Base-by-base conservation (phyloP, 1,284 basidiomycete species). In the Coniferiporia sulphurascens region DNA sequence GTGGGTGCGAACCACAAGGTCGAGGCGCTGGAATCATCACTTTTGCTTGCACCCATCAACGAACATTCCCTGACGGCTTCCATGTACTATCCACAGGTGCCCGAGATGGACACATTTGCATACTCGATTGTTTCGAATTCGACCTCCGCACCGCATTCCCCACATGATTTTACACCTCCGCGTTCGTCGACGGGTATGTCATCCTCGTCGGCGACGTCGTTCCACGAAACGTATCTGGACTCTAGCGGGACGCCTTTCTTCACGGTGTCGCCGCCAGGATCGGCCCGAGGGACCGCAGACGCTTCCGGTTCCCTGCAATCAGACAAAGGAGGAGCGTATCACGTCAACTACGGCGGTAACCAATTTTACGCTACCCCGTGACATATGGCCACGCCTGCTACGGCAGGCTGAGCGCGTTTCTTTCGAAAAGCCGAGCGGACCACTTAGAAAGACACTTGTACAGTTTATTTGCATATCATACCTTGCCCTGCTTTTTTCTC, bases 131-230 rank as follows among this genome's bases (percentile, higher is more conserved):
- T 53, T 21, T 52, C 55, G 35, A 34, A 27, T 21, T 4, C 55
- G 22, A 32, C 41, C 4, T 51, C 45, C 3, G 21, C 60, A 19
- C 48, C 60, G 12, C 60, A 54, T 7, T 54, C 52, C 15, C 55
- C 56, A 9, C 60, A 61, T 38, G 56, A 61, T 51, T 51, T 58
- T 43, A 55, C 55, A 48, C 62, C 62, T 13, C 59, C 62, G 15
- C 56, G 55, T 10, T 63, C 61, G 32, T 62, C 61, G 17, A 41
- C 62, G 12, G 55, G 54, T n/a, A 60, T 63, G 62, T 60, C 62
- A 13, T 49, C 46, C 12, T 57, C 62, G 19, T 52, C 62, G 44
- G 43, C 27, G 27, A 27, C 48, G 17, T 48, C 59, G 32, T 60
- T 53, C 32, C 54, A 55, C 8, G 60, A 61, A 10, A 46, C 38